A percentile compares a stretch with the other conserved stretches of the same genome.
Conservation (phyloP, 805 yeast genomes). For the Ogataea haglerorum region DNA sequence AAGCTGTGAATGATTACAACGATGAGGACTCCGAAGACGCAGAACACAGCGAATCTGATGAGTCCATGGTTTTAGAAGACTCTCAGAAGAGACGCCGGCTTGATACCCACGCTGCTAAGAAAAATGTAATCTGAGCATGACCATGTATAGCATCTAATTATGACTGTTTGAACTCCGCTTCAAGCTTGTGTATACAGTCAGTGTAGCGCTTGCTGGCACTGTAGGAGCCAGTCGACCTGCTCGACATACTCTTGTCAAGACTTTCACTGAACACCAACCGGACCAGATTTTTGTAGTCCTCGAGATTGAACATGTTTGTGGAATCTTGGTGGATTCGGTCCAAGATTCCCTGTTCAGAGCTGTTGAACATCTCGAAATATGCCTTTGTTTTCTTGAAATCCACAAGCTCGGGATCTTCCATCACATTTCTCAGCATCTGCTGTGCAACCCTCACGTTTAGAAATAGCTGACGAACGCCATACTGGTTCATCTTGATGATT, state of each 20-base stretch:
- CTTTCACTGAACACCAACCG: conserved; percentile 48
- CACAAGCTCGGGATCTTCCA: conserved; percentile 48
- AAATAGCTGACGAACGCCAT: conserved; percentile 57
- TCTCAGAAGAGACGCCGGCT: conserved; percentile 15
- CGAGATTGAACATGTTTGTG: conserved; percentile 31
- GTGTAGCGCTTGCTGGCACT: conserved; percentile 25
- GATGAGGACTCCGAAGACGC: conserved; percentile 10
- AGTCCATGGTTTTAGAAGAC: conserved; percentile 14
- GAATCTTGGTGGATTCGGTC: conserved; percentile 35
- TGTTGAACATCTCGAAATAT: conserved; percentile 55
- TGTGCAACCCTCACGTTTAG: conserved; percentile 63
- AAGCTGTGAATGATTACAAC: conserved; percentile 1
- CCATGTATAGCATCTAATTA: conserved; percentile 9
- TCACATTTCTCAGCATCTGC: conserved; percentile 62
- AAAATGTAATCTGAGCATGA: conserved; percentile 6
- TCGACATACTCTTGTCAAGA: conserved; percentile 20
- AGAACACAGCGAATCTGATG: conserved; percentile 13
- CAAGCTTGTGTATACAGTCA: conserved; percentile 22
- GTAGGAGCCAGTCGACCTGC: conserved; percentile 22
- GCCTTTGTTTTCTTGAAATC: conserved; percentile 50
- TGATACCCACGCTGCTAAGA: conserved; percentile 13
- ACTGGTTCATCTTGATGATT: conserved; percentile 48
- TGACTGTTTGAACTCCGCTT: conserved; percentile 10
- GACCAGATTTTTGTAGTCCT: conserved; percentile 49
- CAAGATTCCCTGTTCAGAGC: conserved; percentile 44